Evolutionary conservation across 164 flowering plant species (phyloP).

Genomic region (Litsea cubeba): DNA sequence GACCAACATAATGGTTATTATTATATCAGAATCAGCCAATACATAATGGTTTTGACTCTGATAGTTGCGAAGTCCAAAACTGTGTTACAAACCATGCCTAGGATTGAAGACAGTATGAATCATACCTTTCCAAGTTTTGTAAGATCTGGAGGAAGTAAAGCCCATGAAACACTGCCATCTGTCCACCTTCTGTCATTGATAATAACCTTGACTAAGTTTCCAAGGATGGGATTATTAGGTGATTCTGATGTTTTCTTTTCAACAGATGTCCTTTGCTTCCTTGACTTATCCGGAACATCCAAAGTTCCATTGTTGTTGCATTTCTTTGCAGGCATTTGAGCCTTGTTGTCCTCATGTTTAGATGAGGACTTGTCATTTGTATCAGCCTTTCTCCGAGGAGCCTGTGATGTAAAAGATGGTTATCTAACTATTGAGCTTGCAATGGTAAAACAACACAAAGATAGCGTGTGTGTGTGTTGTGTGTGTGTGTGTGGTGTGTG

Average conservation of each 20-base stretch:
- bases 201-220: slow-evolving; percentile 62
- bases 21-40: too few relatives aligned
- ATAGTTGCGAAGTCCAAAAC: too few relatives aligned
- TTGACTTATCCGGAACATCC: slow-evolving; percentile 39
- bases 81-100: too few relatives aligned
- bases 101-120: background rate
- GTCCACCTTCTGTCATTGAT: slow-evolving; percentile 47
- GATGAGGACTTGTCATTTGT: slow-evolving; percentile 43
- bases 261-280: slow-evolving; percentile 29
- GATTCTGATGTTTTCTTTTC: slow-evolving; percentile 49
- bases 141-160: slow-evolving; percentile 76
- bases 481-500: too few relatives aligned
- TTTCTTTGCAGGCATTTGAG: slow-evolving; percentile 38
- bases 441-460: background rate
- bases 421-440: background rate
- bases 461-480: background rate
- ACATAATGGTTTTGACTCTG: too few relatives aligned
- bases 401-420: slow-evolving; percentile 30
- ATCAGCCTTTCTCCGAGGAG: slow-evolving; percentile 45
- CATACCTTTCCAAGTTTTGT: slow-evolving; percentile 86
- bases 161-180: slow-evolving; percentile 65
- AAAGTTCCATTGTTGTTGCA: slow-evolving; percentile 21
- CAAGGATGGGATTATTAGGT: slow-evolving; percentile 46
- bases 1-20: too few relatives aligned
- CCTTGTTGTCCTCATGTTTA: slow-evolving; percentile 56